Conservation (phyloP, 352 stramenopile genomes). For the Globisporangium viniferum region DNA sequence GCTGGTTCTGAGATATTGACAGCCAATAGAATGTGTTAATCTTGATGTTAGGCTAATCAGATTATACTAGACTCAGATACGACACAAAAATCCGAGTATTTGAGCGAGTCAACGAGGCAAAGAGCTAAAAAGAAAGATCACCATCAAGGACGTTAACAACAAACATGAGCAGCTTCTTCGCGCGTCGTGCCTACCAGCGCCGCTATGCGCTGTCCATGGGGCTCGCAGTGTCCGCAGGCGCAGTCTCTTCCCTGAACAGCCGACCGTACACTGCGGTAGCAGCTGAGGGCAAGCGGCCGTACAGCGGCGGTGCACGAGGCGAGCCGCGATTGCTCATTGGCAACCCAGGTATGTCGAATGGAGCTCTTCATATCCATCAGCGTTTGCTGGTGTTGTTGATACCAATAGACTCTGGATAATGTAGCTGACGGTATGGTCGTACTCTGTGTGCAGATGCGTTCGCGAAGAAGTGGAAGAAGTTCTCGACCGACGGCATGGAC, state of each 20-base stretch:
- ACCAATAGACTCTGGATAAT: background rate
- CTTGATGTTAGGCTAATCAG: too few species aligned
- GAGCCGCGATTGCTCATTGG: constrained; percentile 3
- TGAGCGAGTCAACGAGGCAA: background rate
- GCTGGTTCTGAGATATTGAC: too few species aligned
- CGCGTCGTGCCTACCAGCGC: background rate
- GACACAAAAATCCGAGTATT: too few species aligned
- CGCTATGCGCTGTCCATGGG: constrained; percentile 1
- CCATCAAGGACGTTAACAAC: background rate
- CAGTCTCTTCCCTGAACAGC: background rate
- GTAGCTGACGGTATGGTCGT: background rate
- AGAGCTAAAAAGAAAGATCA: background rate
- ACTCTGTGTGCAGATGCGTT: background rate
- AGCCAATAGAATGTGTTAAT: too few species aligned
- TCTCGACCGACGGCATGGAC: constrained; percentile 56
- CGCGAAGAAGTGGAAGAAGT: constrained; percentile 67
- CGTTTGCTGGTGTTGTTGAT: background rate
- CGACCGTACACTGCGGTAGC: background rate
- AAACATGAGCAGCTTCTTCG: constrained; percentile 5
- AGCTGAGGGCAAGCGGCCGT: background rate
- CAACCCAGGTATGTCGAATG: background rate
- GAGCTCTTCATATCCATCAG: background rate
- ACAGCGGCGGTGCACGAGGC: background rate
- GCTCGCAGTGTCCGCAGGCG: background rate
- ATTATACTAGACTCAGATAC: too few species aligned